Percentiles rank a stretch among this genome's conserved stretches.
Conservation (phyloP, 306 rosid species). For the Cyamopsis tetragonoloba region DNA sequence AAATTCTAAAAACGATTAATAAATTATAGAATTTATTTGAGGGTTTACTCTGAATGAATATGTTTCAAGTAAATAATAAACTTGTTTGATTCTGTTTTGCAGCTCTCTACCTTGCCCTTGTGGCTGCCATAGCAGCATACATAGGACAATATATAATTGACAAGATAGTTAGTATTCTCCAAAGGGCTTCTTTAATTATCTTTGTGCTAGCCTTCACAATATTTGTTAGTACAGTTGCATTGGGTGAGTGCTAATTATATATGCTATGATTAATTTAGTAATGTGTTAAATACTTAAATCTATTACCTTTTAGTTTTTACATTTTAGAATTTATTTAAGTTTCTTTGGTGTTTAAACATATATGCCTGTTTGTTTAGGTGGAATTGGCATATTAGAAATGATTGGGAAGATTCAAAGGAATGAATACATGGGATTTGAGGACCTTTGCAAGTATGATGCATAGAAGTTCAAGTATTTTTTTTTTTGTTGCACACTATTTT, state of each 20-base stretch:
- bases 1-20: too few species aligned
- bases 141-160: conserved; percentile 64
- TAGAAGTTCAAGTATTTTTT: background rate
- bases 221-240: conserved; percentile 54
- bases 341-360: background rate
- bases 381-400: conserved; percentile 63
- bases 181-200: conserved; percentile 74
- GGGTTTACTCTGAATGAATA: background rate
- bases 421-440: conserved; percentile 75
- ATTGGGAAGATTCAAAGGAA: conserved; percentile 36
- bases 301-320: background rate
- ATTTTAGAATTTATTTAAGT: background rate
- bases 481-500: background rate
- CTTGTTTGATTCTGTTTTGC: conserved; percentile 20
- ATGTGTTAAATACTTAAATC: too few species aligned
- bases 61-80: background rate
- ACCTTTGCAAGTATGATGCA: conserved; percentile 44
- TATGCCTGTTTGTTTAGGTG: conserved; percentile 44
- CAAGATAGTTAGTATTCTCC: conserved; percentile 44
- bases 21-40: too few species aligned
- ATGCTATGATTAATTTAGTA: too few species aligned
- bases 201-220: conserved; percentile 59
- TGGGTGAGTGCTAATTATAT: conserved; percentile 53
- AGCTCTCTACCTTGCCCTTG: conserved; percentile 57
- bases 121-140: conserved; percentile 59